Percentiles rank a stretch among this genome's conserved stretches.
Conservation (phyloP, 352 stramenopile species). For the Globisporangium parvum region DNA sequence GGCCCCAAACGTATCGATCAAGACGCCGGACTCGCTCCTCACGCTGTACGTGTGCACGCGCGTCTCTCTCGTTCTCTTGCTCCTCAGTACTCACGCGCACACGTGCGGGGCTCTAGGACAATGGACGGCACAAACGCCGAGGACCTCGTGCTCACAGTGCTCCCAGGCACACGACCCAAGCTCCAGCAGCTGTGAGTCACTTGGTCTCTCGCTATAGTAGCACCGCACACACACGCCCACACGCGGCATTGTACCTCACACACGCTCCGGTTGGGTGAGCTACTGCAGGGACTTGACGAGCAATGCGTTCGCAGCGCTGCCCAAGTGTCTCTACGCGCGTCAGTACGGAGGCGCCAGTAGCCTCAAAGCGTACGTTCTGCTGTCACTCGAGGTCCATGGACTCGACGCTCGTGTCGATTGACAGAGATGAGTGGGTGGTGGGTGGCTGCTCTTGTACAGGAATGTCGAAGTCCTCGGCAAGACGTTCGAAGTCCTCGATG, state of each 20-base stretch:
- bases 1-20: constrained; percentile 8
- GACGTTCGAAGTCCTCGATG: constrained; percentile 14
- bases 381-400: too few relatives aligned
- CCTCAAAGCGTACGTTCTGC: constrained; percentile 19
- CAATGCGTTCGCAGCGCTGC: constrained; percentile 20
- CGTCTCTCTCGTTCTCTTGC: neutral
- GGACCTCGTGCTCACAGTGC: constrained; percentile 13
- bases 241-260: too few relatives aligned
- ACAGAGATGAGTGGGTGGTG: too few relatives aligned
- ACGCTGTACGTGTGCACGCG: constrained; percentile 29
- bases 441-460: neutral
- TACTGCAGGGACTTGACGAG: constrained; percentile 15
- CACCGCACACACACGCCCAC: neutral
- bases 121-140: constrained; percentile 14
- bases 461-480: constrained; percentile 7
- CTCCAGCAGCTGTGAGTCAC: constrained; percentile 11
- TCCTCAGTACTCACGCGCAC: neutral
- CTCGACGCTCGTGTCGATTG: too few relatives aligned
- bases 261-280: neutral
- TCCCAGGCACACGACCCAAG: constrained; percentile 4
- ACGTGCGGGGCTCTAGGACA: constrained; percentile 9
- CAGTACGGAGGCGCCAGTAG: constrained; percentile 8
- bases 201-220: neutral
- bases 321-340: constrained; percentile 25
- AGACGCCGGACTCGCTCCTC: constrained; percentile 11